Base-by-base conservation (phyloP, 139 green algal genomes). In the Trebouxia sp. region DNA sequence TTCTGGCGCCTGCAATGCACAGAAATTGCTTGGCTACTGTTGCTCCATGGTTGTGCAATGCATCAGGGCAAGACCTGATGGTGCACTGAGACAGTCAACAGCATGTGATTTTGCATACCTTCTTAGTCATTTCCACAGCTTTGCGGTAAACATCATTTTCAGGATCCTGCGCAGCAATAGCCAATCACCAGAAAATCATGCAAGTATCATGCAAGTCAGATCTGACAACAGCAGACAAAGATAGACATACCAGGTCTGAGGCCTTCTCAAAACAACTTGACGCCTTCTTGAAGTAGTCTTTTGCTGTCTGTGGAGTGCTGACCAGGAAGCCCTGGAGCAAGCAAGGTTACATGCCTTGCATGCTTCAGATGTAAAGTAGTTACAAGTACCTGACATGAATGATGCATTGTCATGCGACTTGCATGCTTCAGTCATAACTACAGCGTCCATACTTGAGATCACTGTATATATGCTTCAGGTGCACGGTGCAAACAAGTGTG, bases 141-240 rank as follows among this genome's bases (percentile, higher is more conserved):
- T 98, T 97, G 74, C 92, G 94, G 87, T 98, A 98, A 6, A 90
- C 92, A 35, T 98, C 95, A 78, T 96, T 98, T 69, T 14, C 84
- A 17, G 95, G 95, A 43, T 98, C 95, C 89, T 96, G 87, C 70
- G 78, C 30, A 51, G 39, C 75, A 11, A 69, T 3, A 4, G 1
- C 20, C 67, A 65, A 10, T 43, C 35, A 20, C 22, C 47, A 80
- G 42, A 20, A 26, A 65, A 22, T 58, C 50, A 9, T 58, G 50
- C 50, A 17, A 28, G 50, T 58, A 17, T 22, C 50, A 17, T 6
- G 50, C 48, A 12, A 58, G 2, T 17, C 20, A 17, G 22, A 2
- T 58, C 50, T 58, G 50, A 58, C 50, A 10, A n/a, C 4, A 9
- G 50, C 50, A 3, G 4, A 28, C 2, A 56, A 58, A n/a, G n/a